Evolutionary conservation across 345 rosid species (phyloP).

Genomic region (Pelargonium nanum): DNA sequence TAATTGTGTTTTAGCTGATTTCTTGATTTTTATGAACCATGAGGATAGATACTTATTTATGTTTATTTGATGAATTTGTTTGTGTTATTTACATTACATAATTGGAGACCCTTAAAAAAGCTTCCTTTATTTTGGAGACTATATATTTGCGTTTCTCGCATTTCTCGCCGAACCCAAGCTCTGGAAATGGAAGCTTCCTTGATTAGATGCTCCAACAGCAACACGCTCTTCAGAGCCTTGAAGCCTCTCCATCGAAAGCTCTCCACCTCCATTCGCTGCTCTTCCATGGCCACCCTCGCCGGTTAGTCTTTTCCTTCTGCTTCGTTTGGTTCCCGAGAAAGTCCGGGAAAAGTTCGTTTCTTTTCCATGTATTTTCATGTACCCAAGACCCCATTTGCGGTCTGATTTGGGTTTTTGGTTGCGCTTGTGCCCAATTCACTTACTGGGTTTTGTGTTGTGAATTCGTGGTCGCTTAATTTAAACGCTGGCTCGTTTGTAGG

Average conservation of each 20-base stretch:
- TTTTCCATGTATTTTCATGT: background rate
- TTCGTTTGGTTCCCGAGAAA: background rate
- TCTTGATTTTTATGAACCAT: too few species aligned
- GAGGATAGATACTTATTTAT: too few species aligned
- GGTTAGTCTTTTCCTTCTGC: constrained; percentile 18
- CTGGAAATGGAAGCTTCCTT: constrained; percentile 54
- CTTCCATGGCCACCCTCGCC: constrained; percentile 30
- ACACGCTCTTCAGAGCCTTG: constrained; percentile 28
- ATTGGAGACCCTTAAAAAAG: too few species aligned
- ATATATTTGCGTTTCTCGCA: too few species aligned
- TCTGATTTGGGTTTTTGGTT: background rate
- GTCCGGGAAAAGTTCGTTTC: too few species aligned
- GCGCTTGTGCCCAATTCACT: background rate
- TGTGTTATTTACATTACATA: too few species aligned
- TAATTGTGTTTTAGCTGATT: too few species aligned
- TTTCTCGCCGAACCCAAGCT: background rate
- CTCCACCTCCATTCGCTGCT: constrained; percentile 16
- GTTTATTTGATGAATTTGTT: too few species aligned
- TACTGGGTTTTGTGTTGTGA: constrained; percentile 5
- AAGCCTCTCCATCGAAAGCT: constrained; percentile 24
- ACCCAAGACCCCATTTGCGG: background rate
- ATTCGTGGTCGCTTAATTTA: background rate
- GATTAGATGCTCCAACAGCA: constrained; percentile 32
- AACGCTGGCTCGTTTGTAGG: background rate
- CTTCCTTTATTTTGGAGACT: too few species aligned